Percentiles rank a stretch among this genome's conserved stretches.
These are phyloP conservation scores for Citrullus amarus DNA, from an alignment of 306 rosid genomes.

Conservation along the genomic window DNA sequence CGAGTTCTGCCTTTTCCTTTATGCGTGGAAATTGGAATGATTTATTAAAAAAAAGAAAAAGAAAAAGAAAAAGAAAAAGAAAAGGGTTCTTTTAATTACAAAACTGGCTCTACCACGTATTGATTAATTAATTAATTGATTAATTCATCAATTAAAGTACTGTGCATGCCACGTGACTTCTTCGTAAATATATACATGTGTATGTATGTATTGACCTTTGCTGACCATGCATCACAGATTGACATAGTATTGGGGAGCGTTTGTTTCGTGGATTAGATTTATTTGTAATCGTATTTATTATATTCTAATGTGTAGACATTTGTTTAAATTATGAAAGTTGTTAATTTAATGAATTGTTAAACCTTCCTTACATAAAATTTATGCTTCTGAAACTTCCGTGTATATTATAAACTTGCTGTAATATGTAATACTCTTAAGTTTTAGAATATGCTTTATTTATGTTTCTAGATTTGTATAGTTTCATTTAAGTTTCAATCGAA, in stretches of 20 bases:
- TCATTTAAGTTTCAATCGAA: too few relatives aligned
- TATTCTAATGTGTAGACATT: neutral
- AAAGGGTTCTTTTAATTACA: neutral
- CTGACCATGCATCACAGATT: neutral
- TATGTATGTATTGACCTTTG: neutral
- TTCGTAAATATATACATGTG: neutral
- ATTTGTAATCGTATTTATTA: neutral
- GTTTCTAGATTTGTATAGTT: too few relatives aligned
- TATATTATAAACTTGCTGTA: too few relatives aligned
- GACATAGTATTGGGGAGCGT: neutral
- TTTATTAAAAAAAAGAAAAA: neutral
- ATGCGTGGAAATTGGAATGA: slow-evolving; percentile 11
- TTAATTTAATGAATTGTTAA: neutral
- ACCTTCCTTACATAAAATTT: neutral
- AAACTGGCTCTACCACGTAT: neutral
- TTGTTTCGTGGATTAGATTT: neutral
- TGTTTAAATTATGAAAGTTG: neutral
- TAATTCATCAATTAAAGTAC: neutral
- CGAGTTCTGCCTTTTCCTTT: slow-evolving; percentile 8
- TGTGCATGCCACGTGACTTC: neutral
- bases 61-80: neutral
- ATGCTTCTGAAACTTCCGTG: too few relatives aligned
- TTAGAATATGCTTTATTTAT: too few relatives aligned
- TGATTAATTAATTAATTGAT: neutral
- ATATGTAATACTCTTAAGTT: too few relatives aligned